Conservation (phyloP, 306 rosid species). For the Rosa multiflora region DNA sequence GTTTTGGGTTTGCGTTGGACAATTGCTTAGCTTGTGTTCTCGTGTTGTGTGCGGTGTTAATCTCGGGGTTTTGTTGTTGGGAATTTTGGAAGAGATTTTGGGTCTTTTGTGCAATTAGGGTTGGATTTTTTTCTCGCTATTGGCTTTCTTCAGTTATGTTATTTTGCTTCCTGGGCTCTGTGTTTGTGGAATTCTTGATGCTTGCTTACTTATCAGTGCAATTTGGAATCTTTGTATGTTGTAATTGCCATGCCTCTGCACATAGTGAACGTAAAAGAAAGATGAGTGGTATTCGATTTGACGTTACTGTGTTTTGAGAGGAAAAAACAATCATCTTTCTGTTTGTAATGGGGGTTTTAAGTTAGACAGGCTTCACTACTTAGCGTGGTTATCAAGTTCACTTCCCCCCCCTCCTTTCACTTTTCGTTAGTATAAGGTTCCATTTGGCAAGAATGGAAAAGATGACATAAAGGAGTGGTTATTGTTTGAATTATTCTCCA, state of each 20-base stretch:
- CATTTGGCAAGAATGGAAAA: background rate
- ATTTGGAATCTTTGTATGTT: background rate
- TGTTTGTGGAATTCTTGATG: background rate
- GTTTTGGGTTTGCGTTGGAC: constrained; percentile 6
- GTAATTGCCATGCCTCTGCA: background rate
- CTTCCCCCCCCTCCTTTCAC: background rate
- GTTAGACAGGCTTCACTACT: background rate
- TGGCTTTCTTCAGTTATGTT: background rate
- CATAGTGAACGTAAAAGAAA: background rate
- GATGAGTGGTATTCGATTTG: background rate
- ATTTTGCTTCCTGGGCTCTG: background rate
- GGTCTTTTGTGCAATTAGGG: constrained; percentile 14
- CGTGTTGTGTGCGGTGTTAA: background rate
- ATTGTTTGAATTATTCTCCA: background rate
- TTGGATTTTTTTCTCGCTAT: background rate
- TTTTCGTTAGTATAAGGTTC: background rate
- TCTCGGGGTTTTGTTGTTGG: constrained; percentile 9
- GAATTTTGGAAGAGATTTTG: constrained; percentile 9
- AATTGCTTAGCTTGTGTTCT: background rate
- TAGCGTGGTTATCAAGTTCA: background rate
- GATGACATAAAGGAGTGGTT: background rate
- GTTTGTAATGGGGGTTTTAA: background rate
- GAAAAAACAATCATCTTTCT: background rate
- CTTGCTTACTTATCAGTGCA: background rate
- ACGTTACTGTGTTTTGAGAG: background rate